Conservation (phyloP, 345 rosid genomes). For the Brassica incana region DNA sequence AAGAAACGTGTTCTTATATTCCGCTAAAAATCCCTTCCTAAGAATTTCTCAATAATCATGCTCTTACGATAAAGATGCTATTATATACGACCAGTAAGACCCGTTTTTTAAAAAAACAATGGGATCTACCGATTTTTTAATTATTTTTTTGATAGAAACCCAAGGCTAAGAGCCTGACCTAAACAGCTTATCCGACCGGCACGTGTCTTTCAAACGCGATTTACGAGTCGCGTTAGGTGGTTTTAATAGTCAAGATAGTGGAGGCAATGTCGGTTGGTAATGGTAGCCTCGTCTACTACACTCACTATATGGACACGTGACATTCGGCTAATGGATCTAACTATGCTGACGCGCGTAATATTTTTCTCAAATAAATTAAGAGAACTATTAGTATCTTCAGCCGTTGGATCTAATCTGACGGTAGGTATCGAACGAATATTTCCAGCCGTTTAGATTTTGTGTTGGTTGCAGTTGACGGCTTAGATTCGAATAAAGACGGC, state of each 20-base stretch:
- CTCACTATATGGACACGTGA: background rate
- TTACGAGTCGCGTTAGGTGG: slow-evolving; percentile 39
- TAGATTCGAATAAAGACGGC: slow-evolving; percentile 42
- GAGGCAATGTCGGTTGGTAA: slow-evolving; percentile 36
- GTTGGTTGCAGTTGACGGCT: slow-evolving; percentile 39
- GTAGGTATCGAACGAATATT: background rate
- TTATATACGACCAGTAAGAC: too few relatives aligned
- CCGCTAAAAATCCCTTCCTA: too few relatives aligned
- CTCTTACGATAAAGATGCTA: too few relatives aligned
- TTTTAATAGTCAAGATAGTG: slow-evolving; percentile 31
- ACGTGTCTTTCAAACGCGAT: slow-evolving; percentile 24
- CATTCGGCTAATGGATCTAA: background rate
- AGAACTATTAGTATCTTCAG: background rate
- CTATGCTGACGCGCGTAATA: slow-evolving; percentile 6
- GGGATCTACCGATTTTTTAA: too few relatives aligned
- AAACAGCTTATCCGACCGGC: slow-evolving; percentile 5
- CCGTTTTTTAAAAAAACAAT: too few relatives aligned
- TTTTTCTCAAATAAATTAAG: background rate
- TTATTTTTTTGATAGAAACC: too few relatives aligned
- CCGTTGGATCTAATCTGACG: slow-evolving; percentile 47
- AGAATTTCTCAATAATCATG: too few relatives aligned
- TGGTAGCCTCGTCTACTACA: background rate
- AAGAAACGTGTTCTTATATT: too few relatives aligned
- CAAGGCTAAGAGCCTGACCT: too few relatives aligned
- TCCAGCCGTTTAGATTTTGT: slow-evolving; percentile 14